These are phyloP conservation scores for Populus pruinosa DNA, from an alignment of 345 rosid genomes.

Conservation along the genomic window DNA sequence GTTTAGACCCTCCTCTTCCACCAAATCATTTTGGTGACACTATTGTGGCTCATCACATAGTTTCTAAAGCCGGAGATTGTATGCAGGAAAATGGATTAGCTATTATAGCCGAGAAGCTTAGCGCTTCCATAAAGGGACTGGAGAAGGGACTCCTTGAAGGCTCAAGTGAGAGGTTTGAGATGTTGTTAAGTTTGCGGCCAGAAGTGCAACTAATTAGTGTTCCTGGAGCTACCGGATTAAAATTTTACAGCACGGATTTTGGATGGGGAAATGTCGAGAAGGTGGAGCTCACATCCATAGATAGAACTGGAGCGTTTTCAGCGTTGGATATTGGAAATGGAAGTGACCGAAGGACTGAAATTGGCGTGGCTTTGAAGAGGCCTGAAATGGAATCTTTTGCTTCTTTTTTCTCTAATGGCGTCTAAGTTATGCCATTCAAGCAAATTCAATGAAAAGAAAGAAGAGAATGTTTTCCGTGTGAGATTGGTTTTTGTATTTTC, in stretches of 20 bases:
- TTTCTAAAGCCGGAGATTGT: background rate
- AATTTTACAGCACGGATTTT: background rate
- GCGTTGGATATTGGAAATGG: no score
- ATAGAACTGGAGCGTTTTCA: background rate
- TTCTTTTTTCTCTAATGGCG: no score
- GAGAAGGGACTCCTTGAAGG: background rate
- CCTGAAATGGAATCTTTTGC: no score
- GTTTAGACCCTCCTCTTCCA: no score
- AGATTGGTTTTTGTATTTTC: no score
- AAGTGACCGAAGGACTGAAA: no score
- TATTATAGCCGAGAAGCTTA: background rate
- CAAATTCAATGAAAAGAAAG: no score
- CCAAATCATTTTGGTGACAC: no score
- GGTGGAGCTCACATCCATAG: background rate
- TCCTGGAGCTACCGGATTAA: background rate
- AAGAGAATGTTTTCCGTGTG: no score
- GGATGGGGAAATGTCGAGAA: background rate
- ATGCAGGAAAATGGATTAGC: background rate
- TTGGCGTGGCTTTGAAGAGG: no score
- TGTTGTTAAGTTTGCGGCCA: background rate
- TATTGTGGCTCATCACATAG: no score
- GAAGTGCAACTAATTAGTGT: background rate
- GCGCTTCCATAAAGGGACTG: background rate
- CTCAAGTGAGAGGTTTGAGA: background rate
- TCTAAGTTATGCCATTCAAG: no score